Percentiles rank a stretch among this genome's conserved stretches.
Evolutionary conservation across 345 rosid genomes (phyloP).

Genomic region (Pistacia atlantica): DNA sequence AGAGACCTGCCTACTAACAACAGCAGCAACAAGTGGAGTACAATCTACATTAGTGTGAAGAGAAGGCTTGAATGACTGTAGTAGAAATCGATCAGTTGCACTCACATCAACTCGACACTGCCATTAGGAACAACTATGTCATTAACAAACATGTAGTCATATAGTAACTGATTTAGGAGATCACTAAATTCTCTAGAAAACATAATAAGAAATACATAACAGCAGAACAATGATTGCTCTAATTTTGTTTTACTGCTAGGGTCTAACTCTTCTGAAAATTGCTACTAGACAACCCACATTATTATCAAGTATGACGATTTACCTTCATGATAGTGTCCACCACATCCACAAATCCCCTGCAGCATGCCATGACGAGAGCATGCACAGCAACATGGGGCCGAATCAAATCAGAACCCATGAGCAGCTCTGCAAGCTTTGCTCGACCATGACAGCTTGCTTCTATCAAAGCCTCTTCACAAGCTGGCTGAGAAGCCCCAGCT

Average conservation of each 20-base stretch:
- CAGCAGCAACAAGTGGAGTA: constrained; percentile 82
- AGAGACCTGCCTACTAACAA: constrained; percentile 79
- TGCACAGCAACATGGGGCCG: constrained; percentile 88
- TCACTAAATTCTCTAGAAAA: not conserved
- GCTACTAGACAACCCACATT: not conserved
- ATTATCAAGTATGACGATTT: constrained; percentile 15
- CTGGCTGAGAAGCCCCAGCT: constrained; percentile 89
- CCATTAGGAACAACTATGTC: constrained; percentile 17
- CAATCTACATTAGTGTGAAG: constrained; percentile 88
- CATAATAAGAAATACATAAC: not conserved
- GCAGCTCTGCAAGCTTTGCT: constrained; percentile 66
- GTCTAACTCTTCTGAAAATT: not conserved
- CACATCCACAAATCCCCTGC: constrained; percentile 77
- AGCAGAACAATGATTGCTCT: not conserved
- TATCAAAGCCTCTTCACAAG: constrained; percentile 92
- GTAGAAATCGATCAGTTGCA: constrained; percentile 63
- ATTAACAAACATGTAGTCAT: not conserved
- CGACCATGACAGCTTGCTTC: constrained; percentile 86
- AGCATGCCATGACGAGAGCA: constrained; percentile 85
- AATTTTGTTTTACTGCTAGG: not conserved
- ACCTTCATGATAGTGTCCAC: constrained; percentile 75
- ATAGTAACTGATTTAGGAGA: constrained; percentile 4
- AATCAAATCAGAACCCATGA: constrained; percentile 84
- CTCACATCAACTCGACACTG: constrained; percentile 87
- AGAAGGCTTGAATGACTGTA: constrained; percentile 88